Base-by-base conservation (phyloP, 1,284 basidiomycete genomes). In the Puccinia coronata region DNA sequence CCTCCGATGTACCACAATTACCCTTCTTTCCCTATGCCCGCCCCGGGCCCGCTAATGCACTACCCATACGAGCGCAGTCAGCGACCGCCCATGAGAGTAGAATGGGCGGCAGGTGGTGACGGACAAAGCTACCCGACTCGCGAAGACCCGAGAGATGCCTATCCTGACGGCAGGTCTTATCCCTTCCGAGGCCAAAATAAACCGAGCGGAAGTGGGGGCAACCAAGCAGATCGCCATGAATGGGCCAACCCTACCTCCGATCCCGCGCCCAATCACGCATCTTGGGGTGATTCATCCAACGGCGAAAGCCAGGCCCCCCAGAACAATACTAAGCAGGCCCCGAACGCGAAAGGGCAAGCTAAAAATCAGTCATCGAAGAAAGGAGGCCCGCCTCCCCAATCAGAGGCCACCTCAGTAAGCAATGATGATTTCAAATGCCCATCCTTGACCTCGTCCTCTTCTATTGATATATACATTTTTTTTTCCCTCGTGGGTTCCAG, bases 371-470 rank as follows among this genome's bases (percentile, higher is more conserved):
- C 43, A 20, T 36, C 69, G 28, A 71, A 71, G 69, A 71, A 71
- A 53, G 69, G 43, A 25, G 65, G 65, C 65, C 65, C 67, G 28
- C 67, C 67, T 47, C 67, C 67, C 16, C 69, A 51, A 71, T 43
- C 69, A 34, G 28, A 71, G 16, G 69, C 51, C 31, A 34, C 4
- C 47, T 51, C 47, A 23, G 69, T 71, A 34, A 36, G 69, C 12
- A 16, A 65, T 41, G 12, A 39, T 31, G 16, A 39, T 63, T 63
- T 39, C 16, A 28, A 12, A 20, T 43, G 39, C 28, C 36, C 31
- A 34, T 16, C 55, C 8, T 39, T 70, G 43, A 65, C 28, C 12
- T 47, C 1, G 23, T 28, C 36, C 0, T 43, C 41, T 28, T 43
- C 9, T 28, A 25, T 67, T 67, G n/a, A 67, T n/a, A 31, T 1